Evolutionary conservation across 208 protist species (phyloP).

Genomic region (Crithidia thermophila): DNA sequence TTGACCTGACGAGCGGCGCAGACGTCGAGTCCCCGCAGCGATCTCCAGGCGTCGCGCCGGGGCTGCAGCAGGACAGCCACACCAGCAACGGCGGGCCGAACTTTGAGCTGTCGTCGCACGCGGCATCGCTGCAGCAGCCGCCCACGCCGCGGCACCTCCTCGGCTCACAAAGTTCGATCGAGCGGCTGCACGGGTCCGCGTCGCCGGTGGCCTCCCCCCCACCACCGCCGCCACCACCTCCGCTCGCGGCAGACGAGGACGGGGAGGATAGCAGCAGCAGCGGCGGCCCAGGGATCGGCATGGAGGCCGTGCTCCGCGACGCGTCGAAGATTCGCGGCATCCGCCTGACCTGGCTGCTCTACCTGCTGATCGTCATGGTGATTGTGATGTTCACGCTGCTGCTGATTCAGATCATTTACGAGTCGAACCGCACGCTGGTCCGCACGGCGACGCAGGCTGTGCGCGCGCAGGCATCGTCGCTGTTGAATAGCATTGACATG

Average conservation of each 20-base stretch:
- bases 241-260: background rate
- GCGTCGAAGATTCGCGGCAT: constrained; percentile 58
- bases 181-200: background rate
- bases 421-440: constrained; percentile 52
- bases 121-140: background rate
- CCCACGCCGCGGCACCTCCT: background rate
- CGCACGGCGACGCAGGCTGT: constrained; percentile 37
- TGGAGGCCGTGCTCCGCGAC: constrained; percentile 62
- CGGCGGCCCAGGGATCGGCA: constrained; percentile 11
- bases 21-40: constrained; percentile 7
- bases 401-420: constrained; percentile 56
- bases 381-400: constrained; percentile 57
- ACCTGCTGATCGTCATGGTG: constrained; percentile 55
- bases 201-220: background rate
- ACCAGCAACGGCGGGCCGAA: no score
- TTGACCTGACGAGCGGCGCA: constrained; percentile 10
- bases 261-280: constrained; percentile 14
- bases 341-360: constrained; percentile 70
- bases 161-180: constrained; percentile 1
- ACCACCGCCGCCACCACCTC: background rate
- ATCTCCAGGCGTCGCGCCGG: background rate
- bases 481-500: constrained; percentile 31
- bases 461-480: constrained; percentile 27
- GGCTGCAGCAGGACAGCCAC: background rate
- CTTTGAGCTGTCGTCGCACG: no score